Base-by-base conservation (phyloP, 139 green algal species). In the Nannochloris sp. region DNA sequence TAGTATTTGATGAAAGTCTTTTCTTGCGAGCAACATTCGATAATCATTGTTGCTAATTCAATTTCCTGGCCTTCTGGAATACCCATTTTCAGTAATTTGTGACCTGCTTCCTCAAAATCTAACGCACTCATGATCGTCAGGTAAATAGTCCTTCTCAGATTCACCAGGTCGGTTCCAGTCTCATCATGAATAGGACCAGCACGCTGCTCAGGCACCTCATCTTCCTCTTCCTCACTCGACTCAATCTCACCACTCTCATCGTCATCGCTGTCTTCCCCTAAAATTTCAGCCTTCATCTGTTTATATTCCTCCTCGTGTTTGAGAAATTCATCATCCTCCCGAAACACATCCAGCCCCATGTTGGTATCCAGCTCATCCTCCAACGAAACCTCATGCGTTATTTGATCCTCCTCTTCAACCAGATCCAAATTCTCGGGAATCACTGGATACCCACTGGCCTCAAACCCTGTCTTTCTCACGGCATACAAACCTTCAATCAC, bases 91-190 rank as follows among this genome's bases (percentile, higher is more conserved):
- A 98, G 81, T 70, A 99, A 85, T 79, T 99, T 99, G 82, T 99
- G 93, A 2, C 93, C 93, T n/a, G 90, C 89, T 82, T 99, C 93
- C 80, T 99, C 93, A 78, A 98, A 99, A 76, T 97, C 87, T 54
- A 97, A 70, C 4, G 78, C 85, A 4, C 74, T 88, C 93, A 99
- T 99, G 78, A 99, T 95, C 43, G 93, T 98, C 18, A 99, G 80
- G 79, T 99, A 99, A 73, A 99, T 97, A 44, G 93, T 98, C 25
- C 93, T 89, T 37, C 93, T 69, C 73, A 99, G 78, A 79, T 98
- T 98, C 50, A 98, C 88, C 54, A 95, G 66, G 75, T 97, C 88
- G 31, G 90, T 97, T 57, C 87, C 67, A 3, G 91, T 97, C 44
- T 74, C 68, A 71, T 90, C 84, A 43, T 73, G 61, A 51, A 86